Evolutionary conservation across 106 monocot genomes (phyloP).

Genomic region (Vanilla planifolia): DNA sequence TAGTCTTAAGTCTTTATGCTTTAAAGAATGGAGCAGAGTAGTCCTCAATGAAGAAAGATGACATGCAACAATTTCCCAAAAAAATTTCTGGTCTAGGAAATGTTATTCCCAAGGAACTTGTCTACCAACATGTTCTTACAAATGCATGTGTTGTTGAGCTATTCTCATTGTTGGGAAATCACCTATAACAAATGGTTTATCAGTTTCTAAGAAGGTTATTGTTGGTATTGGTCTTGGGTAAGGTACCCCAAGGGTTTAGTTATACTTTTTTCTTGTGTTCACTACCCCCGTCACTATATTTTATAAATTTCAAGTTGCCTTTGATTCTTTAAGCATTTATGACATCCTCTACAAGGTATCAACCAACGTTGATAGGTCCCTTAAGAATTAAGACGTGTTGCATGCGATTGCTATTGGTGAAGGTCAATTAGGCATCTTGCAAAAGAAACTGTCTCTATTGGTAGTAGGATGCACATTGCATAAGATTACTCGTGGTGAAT

Average conservation of each 20-base stretch:
- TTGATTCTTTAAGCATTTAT: no score
- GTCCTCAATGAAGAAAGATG: constrained; percentile 11
- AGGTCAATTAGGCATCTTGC: no score
- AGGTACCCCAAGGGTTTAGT: constrained; percentile 79
- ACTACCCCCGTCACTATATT: no score
- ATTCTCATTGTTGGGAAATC: constrained; percentile 68
- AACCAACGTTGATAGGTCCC: no score
- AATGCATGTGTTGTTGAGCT: constrained; percentile 35
- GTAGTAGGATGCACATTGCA: no score
- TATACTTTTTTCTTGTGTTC: background rate
- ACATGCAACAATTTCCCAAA: background rate
- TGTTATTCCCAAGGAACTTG: constrained; percentile 6
- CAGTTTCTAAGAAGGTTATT: constrained; percentile 19
- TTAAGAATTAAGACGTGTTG: no score
- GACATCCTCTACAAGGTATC: no score
- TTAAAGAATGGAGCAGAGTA: constrained; percentile 22
- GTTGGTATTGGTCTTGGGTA: constrained; percentile 55
- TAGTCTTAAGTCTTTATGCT: background rate
- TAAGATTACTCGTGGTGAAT: no score
- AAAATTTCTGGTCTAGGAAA: background rate
- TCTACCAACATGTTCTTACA: constrained; percentile 25
- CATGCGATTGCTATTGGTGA: no score
- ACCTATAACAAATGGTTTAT: constrained; percentile 40
- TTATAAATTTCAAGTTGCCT: no score
- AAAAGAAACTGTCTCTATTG: no score